Evolutionary conservation across 257 asterid genomes (phyloP).

Genomic region (Petrea volubilis): DNA sequence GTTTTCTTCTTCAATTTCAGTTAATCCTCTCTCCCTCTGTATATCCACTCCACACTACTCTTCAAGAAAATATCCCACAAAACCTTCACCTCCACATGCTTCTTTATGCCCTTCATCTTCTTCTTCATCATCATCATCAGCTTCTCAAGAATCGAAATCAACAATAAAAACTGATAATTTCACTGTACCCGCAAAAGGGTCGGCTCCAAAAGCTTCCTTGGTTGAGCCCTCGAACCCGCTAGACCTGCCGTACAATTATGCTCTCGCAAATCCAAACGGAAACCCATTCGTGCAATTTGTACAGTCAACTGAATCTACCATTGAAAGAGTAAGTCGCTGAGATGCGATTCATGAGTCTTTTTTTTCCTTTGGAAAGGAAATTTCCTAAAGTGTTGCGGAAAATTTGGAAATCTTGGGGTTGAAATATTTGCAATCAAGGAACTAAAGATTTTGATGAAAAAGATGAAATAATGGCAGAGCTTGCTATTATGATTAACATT

Average conservation of each 20-base stretch:
- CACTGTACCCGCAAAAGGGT: slow-evolving; percentile 29
- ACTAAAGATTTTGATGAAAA: no score
- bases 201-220: slow-evolving; percentile 31
- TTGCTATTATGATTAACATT: no score
- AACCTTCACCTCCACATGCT: slow-evolving; percentile 31
- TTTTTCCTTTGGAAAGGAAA: neutral
- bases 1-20: slow-evolving; percentile 36
- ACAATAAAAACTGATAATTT: slow-evolving; percentile 34
- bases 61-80: slow-evolving; percentile 22
- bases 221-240: slow-evolving; percentile 41
- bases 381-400: neutral
- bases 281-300: slow-evolving; percentile 51
- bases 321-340: slow-evolving; percentile 58
- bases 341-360: no score
- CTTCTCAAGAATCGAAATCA: slow-evolving; percentile 51
- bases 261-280: slow-evolving; percentile 46
- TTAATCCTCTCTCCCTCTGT: slow-evolving; percentile 36
- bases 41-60: slow-evolving; percentile 23
- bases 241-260: slow-evolving; percentile 35
- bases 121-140: slow-evolving; percentile 38
- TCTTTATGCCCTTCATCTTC: slow-evolving; percentile 37
- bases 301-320: slow-evolving; percentile 61
- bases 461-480: no score
- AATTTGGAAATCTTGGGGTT: neutral
- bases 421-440: neutral